phyloP scores from a whole-genome alignment of 2,329 filamentous ascomycete genomes.

The Trichoderma atroviride region DNA sequence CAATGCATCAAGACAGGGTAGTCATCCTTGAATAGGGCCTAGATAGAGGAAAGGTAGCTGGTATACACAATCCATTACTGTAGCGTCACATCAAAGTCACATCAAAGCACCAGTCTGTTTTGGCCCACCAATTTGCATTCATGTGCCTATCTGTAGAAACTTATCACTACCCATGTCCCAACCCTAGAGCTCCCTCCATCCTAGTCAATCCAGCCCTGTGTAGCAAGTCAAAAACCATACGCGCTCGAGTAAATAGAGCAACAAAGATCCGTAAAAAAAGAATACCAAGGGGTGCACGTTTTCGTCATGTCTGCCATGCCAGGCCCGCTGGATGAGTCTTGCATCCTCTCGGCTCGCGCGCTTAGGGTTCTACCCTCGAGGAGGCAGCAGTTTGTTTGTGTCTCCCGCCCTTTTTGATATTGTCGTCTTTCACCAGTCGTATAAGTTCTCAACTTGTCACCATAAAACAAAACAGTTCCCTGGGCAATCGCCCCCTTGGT shows the following conservation, averaged over 20 bases:
- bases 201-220: constrained; percentile 1
- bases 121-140: constrained; percentile 35
- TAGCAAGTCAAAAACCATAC: constrained; percentile 18
- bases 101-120: not conserved
- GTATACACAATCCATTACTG: not conserved
- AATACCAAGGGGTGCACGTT: not conserved
- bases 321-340: constrained; percentile 22
- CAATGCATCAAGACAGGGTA: no score
- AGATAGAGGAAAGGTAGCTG: no score
- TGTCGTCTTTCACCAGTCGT: constrained; percentile 3
- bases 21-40: not conserved
- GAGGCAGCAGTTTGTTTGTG: constrained; percentile 17
- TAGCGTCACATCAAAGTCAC: not conserved
- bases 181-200: constrained; percentile 1
- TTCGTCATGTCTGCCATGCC: constrained; percentile 21
- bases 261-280: constrained; percentile 4
- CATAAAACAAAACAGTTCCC: constrained; percentile 17
- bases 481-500: constrained; percentile 19
- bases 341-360: constrained; percentile 5
- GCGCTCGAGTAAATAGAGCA: constrained; percentile 15
- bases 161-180: constrained; percentile 35
- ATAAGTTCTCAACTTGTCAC: constrained; percentile 8
- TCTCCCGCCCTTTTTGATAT: constrained; percentile 2
- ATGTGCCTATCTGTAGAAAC: constrained; percentile 36
- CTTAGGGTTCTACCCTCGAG: constrained; percentile 17